These are phyloP conservation scores for Pythium oligandrum DNA, from an alignment of 352 stramenopile genomes.

Conservation along the genomic window DNA sequence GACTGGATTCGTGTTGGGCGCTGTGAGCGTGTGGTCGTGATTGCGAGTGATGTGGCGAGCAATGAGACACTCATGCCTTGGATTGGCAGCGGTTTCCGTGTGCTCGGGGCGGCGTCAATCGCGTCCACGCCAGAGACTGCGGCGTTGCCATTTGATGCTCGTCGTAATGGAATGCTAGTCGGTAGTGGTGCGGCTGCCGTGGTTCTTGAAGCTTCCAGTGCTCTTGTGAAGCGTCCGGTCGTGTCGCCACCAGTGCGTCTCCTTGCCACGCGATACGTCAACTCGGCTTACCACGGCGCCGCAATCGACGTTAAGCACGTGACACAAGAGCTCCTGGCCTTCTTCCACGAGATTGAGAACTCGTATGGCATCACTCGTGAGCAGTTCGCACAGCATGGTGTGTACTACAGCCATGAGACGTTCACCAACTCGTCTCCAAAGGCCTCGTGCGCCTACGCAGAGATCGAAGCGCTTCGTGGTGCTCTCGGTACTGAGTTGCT, in stretches of 20 bases:
- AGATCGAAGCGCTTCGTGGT: constrained; percentile 69
- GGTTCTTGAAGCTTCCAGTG: constrained; percentile 56
- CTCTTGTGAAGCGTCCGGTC: constrained; percentile 20
- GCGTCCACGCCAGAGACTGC: constrained; percentile 67
- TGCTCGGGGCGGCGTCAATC: constrained; percentile 91
- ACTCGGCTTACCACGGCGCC: constrained; percentile 95
- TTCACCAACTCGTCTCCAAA: constrained; percentile 92
- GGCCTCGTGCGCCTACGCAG: constrained; percentile 93
- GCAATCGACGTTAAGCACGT: constrained; percentile 93
- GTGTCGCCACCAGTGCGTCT: constrained; percentile 48
- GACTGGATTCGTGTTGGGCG: constrained; percentile 93
- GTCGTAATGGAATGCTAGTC: constrained; percentile 93
- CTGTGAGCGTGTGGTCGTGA: constrained; percentile 92
- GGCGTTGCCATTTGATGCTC: constrained; percentile 90
- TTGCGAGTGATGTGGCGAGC: constrained; percentile 92
- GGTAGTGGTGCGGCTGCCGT: constrained; percentile 87
- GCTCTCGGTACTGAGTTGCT: constrained; percentile 71
- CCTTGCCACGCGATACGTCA: constrained; percentile 92
- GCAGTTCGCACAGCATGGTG: constrained; percentile 88
- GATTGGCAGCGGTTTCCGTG: constrained; percentile 93
- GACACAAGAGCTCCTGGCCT: constrained; percentile 86
- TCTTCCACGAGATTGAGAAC: constrained; percentile 87
- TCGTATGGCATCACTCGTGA: constrained; percentile 89
- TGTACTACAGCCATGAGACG: constrained; percentile 98
- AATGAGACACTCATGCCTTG: constrained; percentile 90